Evolutionary conservation across 208 protist genomes (phyloP), one percentile per base, ranked within the genome.

Genomic region (Tritrichomonas musculus): DNA sequence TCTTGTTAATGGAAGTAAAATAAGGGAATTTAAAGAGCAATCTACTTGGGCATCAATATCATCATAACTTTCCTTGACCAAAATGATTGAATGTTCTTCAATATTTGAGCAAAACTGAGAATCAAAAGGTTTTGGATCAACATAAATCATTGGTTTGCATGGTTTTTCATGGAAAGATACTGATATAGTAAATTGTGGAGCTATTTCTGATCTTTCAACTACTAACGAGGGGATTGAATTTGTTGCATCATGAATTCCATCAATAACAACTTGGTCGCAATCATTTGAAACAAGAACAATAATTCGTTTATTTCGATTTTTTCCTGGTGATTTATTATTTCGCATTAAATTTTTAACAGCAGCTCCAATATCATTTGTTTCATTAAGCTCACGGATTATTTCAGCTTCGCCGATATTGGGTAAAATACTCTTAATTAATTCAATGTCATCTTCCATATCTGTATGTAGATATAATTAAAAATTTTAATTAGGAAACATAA

Each of bases 71-170:
- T 88, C 57, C 0, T 39, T 5, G 33, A 47, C 57, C 13, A 53
- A 49, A 39, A 88, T 88, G 33, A 88, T 88, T 8, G 77, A 88
- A 22, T 57, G 41, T 20, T 25, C 17, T 57, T 88, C 77, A 36
- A 88, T 30, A 27, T 57, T 88, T 57, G 41, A 39, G 14, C 44
- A 36, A 57, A 88, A 88, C 39, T 88, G 41, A 22, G 25, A 8
- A 57, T 88, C 77, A 33, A 88, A 33, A 33, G 39, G 25, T 57
- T 5, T 14, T 14, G 77, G 77, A n/a, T 88, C 77, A 88, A 55
- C 44, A 88, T 60, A 88, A 55, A 88, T 88, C 41, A 88, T 53
- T 88, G 77, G 77, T 17, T 88, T 88, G 0, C 44, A n/a, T 39
- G 77, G 41, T 11, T 53, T 57, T 36, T 57, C 47, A 27, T 88